These are phyloP conservation scores for Aspergillus sp. DNA, from an alignment of 2,329 filamentous ascomycete genomes.

Conservation along the genomic window DNA sequence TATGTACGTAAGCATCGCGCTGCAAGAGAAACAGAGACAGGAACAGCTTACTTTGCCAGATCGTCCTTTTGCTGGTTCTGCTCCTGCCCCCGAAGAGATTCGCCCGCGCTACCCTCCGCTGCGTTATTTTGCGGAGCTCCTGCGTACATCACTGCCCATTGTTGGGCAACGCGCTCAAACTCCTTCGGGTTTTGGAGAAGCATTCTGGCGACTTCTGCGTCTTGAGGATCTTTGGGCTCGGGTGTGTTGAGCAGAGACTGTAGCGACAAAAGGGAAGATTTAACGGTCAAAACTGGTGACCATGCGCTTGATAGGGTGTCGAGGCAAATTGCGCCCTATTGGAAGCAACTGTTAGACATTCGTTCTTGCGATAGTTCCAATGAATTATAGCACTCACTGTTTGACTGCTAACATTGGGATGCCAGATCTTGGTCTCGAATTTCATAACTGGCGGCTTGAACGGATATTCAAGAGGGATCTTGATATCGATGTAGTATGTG, in stretches of 20 bases:
- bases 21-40: background rate
- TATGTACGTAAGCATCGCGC: constrained; percentile 21
- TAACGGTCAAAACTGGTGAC: constrained; percentile 95
- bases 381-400: constrained; percentile 55
- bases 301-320: constrained; percentile 85
- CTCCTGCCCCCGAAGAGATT: constrained; percentile 49
- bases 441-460: constrained; percentile 89
- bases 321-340: constrained; percentile 87
- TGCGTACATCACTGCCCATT: constrained; percentile 84
- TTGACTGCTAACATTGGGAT: constrained; percentile 91
- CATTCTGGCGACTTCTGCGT: constrained; percentile 91
- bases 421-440: constrained; percentile 92
- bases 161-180: constrained; percentile 74
- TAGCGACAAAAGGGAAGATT: constrained; percentile 85
- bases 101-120: constrained; percentile 48
- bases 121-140: constrained; percentile 59
- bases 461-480: constrained; percentile 81
- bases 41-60: constrained; percentile 44
- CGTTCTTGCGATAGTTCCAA: background rate
- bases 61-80: constrained; percentile 51
- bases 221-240: constrained; percentile 93
- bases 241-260: constrained; percentile 89
- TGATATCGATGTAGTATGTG: constrained; percentile 73
- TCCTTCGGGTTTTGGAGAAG: constrained; percentile 69
- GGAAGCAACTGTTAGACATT: background rate